Base-by-base conservation (phyloP, 805 yeast species). In the Spathaspora arborariae region DNA sequence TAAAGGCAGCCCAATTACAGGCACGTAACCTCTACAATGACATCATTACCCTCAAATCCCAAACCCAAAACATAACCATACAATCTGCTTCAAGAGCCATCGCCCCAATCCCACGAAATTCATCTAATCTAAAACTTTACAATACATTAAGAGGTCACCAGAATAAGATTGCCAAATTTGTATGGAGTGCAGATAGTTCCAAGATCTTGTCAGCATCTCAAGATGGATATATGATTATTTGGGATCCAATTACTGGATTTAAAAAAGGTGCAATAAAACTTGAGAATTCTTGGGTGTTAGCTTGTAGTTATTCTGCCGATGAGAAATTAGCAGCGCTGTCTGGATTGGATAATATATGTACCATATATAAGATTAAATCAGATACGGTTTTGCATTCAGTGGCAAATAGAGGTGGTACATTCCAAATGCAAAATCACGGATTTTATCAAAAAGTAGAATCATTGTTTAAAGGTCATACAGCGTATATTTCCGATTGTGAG, bases 141-240 rank as follows among this genome's bases (percentile, higher is more conserved):
- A 57, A 61, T 45, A 68, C 76, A 1, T 62, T 81, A 36, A 67
- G 61, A 45, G 89, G 89, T 1, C 97, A 91, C 60, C 79, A 78
- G 53, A 85, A 82, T 58, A 89, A 90, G 58, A 77, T 90, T 18
- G 75, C 83, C 7, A 80, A 81, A 48, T 68, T 86, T 47, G 71
- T 80, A 44, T 87, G 96, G 95, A 76, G 81, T 45, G 60, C 70
- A 0, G 83, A 84, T 58, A 76, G 86, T n/a, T 63, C 66, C 39
- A 75, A 74, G 39, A 58, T 90, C 2, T 63, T 89, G 7, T 79
- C 89, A 42, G 89, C 88, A 0, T 83, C 92, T 20, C 96, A 88
- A 60, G 97, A 91, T 64, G 96, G 96, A 2, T 85, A 80, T 58
- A 71, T 89, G 71, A 72, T 91, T 34, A 64, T 88, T 18, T 91